These are phyloP conservation scores for Yamadazyma dendronema DNA, from an alignment of 1,139 yeast species.

Conservation along the genomic window DNA sequence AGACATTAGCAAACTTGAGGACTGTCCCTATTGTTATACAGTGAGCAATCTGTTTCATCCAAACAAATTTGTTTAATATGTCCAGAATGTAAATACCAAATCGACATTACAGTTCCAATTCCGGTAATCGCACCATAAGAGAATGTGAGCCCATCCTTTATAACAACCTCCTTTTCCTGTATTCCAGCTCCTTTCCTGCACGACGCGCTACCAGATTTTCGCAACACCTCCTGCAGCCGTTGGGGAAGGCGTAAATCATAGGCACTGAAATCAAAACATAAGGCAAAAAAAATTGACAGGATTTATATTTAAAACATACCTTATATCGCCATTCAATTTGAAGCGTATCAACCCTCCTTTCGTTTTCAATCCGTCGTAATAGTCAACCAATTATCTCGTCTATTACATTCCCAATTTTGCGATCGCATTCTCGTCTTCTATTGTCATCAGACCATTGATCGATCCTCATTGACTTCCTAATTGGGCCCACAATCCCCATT, in stretches of 20 bases:
- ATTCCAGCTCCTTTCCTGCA: not conserved
- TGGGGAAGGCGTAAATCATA: not conserved
- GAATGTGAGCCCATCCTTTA: not conserved
- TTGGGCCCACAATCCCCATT: not conserved
- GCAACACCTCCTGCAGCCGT: not conserved
- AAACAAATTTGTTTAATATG: not conserved
- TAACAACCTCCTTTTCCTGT: not conserved
- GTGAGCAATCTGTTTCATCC: not conserved
- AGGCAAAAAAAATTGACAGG: not conserved
- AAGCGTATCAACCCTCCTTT: too few species aligned
- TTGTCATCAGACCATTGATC: not conserved
- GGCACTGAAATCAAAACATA: not conserved
- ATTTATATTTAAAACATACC: not conserved
- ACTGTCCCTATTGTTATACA: not conserved
- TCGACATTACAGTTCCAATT: not conserved
- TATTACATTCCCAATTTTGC: not conserved
- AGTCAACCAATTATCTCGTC: too few species aligned
- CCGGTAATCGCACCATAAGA: not conserved
- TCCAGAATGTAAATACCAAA: not conserved
- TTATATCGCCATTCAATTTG: too few species aligned
- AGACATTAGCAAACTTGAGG: too few species aligned
- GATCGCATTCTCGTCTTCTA: not conserved
- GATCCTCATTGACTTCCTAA: slow-evolving; percentile 1
- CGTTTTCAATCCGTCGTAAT: too few species aligned
- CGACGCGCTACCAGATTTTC: not conserved